A percentile compares a stretch with the other conserved stretches of the same genome.
These are phyloP conservation scores for Passiflora organensis DNA, from an alignment of 345 rosid genomes.

Conservation along the genomic window DNA sequence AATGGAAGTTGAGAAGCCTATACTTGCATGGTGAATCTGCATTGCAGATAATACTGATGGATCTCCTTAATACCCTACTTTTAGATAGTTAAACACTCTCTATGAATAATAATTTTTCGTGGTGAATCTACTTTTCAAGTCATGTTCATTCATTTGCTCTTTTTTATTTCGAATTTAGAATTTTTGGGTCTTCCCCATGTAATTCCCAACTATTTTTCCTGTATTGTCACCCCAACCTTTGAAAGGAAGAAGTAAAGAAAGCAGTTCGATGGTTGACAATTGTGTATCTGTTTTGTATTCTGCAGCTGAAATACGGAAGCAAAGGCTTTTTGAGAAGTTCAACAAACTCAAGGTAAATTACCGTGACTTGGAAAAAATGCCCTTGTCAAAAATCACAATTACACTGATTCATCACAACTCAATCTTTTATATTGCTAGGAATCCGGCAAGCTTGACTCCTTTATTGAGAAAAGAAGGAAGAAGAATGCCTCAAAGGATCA, in stretches of 20 bases:
- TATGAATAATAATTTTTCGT: too few relatives aligned
- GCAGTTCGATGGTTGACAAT: too few relatives aligned
- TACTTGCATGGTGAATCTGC: too few relatives aligned
- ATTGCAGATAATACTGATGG: too few relatives aligned
- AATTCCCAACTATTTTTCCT: background rate
- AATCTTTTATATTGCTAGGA: conserved; percentile 36
- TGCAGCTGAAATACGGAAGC: conserved; percentile 84
- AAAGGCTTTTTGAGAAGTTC: conserved; percentile 63
- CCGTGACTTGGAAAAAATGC: background rate
- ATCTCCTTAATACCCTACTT: too few relatives aligned
- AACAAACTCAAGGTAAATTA: conserved; percentile 65
- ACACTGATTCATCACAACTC: conserved; percentile 10
- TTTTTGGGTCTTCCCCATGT: background rate
- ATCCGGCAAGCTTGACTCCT: conserved; percentile 77
- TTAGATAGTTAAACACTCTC: too few relatives aligned
- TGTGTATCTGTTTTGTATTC: conserved; percentile 18
- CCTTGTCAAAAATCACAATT: too few relatives aligned
- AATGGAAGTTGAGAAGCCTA: too few relatives aligned
- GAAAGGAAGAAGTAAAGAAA: too few relatives aligned
- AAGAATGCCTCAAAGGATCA: conserved; percentile 93
- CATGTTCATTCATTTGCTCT: background rate
- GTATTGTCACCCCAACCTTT: too few relatives aligned
- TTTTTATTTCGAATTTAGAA: background rate
- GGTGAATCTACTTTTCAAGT: too few relatives aligned
- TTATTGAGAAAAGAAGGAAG: conserved; percentile 72